A percentile compares a stretch with the other conserved stretches of the same genome.
Conservation (phyloP, 345 rosid genomes). For the Eucalyptus decipiens region DNA sequence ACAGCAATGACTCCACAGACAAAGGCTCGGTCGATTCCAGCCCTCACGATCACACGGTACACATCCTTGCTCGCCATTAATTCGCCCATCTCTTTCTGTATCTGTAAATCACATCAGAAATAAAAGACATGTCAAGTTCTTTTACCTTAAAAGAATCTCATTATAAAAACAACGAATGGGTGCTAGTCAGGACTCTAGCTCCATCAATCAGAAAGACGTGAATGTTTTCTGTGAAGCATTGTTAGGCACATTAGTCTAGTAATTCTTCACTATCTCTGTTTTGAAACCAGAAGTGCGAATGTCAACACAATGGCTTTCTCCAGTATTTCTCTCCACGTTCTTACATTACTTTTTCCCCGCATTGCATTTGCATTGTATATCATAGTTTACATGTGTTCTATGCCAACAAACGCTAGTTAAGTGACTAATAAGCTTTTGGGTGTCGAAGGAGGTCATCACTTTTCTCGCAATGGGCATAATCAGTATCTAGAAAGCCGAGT, state of each 20-base stretch:
- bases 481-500: background rate
- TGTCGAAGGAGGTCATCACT: background rate
- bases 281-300: background rate
- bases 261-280: background rate
- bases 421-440: background rate
- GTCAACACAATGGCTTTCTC: background rate
- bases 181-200: background rate
- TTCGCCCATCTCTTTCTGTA: conserved; percentile 27
- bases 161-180: background rate
- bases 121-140: background rate
- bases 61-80: conserved; percentile 46
- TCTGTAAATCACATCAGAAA: background rate
- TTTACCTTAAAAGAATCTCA: background rate
- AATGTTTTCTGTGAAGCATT: background rate
- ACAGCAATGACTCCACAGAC: conserved; percentile 58
- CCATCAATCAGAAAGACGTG: background rate
- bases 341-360: background rate
- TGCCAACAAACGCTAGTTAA: background rate
- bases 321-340: background rate
- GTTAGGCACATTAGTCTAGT: background rate
- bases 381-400: background rate
- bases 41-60: conserved; percentile 40
- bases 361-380: background rate
- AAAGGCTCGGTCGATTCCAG: conserved; percentile 62
- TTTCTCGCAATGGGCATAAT: background rate